Base-by-base conservation (phyloP, 495 filamentous ascomycete genomes). In the Rostrohypoxylon terebratum region DNA sequence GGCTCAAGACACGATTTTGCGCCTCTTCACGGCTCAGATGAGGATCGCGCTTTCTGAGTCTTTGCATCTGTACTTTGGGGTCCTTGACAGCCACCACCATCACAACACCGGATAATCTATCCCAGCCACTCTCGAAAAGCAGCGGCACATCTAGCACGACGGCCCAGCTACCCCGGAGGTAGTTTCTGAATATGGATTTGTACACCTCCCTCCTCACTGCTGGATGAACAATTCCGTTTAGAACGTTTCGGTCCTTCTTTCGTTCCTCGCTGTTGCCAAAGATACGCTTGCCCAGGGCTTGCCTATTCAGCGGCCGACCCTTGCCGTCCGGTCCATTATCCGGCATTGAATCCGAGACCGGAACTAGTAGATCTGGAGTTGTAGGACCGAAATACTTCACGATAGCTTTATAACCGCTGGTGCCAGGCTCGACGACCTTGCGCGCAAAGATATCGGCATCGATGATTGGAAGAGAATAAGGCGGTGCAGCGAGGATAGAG, bases 201-300 rank as follows among this genome's bases (percentile, higher is more conserved):
- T 91, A 91, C 83, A 97, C 93, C 75, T 90, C 93, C 77, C 81
- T 84, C 25, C 92, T 82, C 5, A 98, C 94, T 0, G 92, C 90
- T 0, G 96, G 96, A 78, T 98, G 96, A 36, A 97, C 90, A 63
- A 99, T 98, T n/a, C 86, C 83, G 70, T 98, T 97, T 7, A 99
- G 83, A 13, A 91, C 87, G 25, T 80, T 83, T 11, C 96, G 82
- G 72, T 97, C 93, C 55, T 82, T 84, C 65, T 84, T 84, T 51
- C 86, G 81, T 60, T 92, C 88, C 11, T 87, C 84, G 25, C 84
- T 86, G 60, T 88, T 83, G 7, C 95, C 96, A 78, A 98, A 98
- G 0, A 98, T 92, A 33, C 94, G 85, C 3, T 90, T 82, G 10
- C 96, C 96, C 0, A 99, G 87, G 1, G 91, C 94, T 0, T 93